A percentile compares a stretch with the other conserved stretches of the same genome.
These are phyloP conservation scores for Thalassiosira mediterranea DNA, from an alignment of 352 stramenopile species.

Conservation along the genomic window DNA sequence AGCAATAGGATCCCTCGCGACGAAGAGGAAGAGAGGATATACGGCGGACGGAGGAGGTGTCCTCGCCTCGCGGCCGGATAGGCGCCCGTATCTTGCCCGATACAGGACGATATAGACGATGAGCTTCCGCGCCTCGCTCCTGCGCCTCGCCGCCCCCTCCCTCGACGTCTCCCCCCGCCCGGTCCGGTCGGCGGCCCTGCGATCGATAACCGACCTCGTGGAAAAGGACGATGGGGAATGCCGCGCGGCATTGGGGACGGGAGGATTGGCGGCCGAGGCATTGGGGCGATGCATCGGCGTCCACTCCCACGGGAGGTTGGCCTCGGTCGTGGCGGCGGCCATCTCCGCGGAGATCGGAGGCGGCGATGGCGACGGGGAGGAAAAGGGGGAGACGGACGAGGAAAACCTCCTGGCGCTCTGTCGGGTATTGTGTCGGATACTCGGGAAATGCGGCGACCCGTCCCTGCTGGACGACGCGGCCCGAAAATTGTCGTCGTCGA, in stretches of 20 bases:
- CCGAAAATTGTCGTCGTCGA: not conserved
- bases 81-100: too few species aligned
- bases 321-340: not conserved
- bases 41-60: too few species aligned
- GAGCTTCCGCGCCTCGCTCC: conserved; percentile 7
- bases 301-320: conserved; percentile 17
- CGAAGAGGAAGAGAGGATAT: too few species aligned
- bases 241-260: conserved; percentile 8
- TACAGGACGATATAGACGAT: too few species aligned
- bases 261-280: conserved; percentile 18
- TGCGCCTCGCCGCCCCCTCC: conserved; percentile 9
- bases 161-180: conserved; percentile 6
- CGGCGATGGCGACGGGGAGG: not conserved
- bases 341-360: conserved; percentile 1
- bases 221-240: not conserved
- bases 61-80: too few species aligned
- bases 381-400: not conserved
- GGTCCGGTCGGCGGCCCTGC: not conserved
- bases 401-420: conserved; percentile 28
- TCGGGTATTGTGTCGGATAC: conserved; percentile 18
- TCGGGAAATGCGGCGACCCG: conserved; percentile 9
- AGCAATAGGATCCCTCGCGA: too few species aligned
- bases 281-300: conserved; percentile 7
- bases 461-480: conserved; percentile 9
- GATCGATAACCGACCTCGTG: not conserved